Percentiles rank a stretch among this genome's conserved stretches.
These are phyloP conservation scores for Neofusicoccum umdonicola DNA, from an alignment of 2,329 filamentous ascomycete species.

Conservation along the genomic window DNA sequence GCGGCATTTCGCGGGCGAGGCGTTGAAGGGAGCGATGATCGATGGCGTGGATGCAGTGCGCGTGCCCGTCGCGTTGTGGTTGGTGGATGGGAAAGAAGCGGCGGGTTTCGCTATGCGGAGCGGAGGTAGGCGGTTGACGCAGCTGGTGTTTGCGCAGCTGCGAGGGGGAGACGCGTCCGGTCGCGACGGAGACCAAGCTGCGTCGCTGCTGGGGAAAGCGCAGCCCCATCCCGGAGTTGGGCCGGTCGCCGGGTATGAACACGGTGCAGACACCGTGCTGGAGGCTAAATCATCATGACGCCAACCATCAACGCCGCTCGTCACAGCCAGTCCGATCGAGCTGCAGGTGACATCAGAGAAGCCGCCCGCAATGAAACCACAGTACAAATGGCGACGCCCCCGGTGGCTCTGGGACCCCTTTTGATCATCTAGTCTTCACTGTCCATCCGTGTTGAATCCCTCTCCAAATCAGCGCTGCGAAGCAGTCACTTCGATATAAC, in stretches of 20 bases:
- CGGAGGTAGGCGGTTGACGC: neutral
- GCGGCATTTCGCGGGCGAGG: slow-evolving; percentile 17
- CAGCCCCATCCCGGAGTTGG: neutral
- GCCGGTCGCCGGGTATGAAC: neutral
- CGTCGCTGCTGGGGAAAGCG: neutral
- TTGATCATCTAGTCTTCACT: neutral
- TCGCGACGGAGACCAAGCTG: neutral
- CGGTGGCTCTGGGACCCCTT: too few relatives aligned
- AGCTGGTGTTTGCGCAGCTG: neutral
- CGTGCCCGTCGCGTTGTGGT: too few relatives aligned
- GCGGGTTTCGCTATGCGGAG: neutral
- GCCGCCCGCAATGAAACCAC: neutral
- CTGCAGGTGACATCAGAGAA: neutral
- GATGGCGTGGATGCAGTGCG: neutral
- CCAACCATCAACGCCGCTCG: neutral
- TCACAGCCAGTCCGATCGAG: neutral
- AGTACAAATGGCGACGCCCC: neutral
- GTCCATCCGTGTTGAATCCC: neutral
- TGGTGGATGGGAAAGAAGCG: neutral
- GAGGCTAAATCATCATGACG: slow-evolving; percentile 2
- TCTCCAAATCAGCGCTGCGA: neutral
- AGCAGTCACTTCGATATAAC: neutral
- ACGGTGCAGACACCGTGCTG: neutral
- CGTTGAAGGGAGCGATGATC: too few relatives aligned
- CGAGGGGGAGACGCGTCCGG: neutral